Conservation (phyloP, 169 alveolate genomes). For the Plasmodium fragile region DNA sequence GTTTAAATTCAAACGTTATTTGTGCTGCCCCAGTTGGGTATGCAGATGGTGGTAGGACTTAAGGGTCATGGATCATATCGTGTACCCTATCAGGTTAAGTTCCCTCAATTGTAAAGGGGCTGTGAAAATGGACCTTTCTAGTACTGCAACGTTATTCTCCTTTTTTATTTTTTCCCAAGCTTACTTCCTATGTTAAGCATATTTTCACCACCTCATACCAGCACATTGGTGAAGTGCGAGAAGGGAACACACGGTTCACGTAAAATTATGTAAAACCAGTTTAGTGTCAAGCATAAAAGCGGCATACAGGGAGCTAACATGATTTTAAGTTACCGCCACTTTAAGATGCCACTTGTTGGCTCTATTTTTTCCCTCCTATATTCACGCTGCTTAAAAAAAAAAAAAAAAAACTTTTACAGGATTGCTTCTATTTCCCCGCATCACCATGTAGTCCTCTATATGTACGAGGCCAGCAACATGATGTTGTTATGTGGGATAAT, state of each 20-base stretch:
- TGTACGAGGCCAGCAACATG: neutral
- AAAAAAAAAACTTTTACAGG: neutral
- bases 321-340: neutral
- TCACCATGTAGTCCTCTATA: neutral
- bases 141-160: neutral
- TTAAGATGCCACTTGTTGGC: neutral
- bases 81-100: neutral
- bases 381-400: neutral
- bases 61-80: neutral
- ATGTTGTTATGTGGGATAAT: neutral
- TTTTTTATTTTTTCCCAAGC: slow-evolving; percentile 3
- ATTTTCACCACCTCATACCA: neutral
- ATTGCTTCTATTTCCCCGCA: neutral
- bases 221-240: neutral
- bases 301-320: neutral
- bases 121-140: too few relatives aligned
- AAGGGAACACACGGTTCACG: neutral
- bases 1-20: neutral
- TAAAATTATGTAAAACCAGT: neutral
- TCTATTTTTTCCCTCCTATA: neutral
- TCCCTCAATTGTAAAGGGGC: neutral
- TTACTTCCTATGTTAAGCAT: neutral
- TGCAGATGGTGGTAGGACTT: neutral
- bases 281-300: neutral
- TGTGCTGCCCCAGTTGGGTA: neutral